Evolutionary conservation across 257 asterid species (phyloP).

Genomic region (Linaria vulgaris): DNA sequence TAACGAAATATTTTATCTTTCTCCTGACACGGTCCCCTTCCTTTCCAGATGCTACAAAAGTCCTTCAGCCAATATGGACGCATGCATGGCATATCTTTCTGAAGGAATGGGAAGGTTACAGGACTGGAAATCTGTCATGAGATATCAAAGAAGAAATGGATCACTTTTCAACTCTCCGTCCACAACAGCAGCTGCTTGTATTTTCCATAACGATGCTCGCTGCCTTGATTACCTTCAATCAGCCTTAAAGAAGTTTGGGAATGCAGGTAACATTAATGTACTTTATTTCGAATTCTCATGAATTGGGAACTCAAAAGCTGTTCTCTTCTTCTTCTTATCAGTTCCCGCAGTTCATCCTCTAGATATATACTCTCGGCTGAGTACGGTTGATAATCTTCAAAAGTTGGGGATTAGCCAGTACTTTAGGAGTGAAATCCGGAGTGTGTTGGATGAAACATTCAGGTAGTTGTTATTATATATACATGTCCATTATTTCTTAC

Average conservation of each 20-base stretch:
- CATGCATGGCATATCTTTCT: constrained; percentile 61
- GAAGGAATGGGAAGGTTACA: constrained; percentile 68
- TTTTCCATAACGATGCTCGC: constrained; percentile 44
- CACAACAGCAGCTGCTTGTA: constrained; percentile 78
- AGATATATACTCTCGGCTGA: constrained; percentile 50
- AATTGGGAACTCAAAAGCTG: constrained; percentile 12
- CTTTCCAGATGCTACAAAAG: constrained; percentile 42
- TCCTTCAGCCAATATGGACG: constrained; percentile 41
- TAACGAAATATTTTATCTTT: background rate
- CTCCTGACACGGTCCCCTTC: constrained; percentile 11
- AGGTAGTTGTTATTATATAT: constrained; percentile 43
- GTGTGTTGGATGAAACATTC: constrained; percentile 64
- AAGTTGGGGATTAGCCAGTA: constrained; percentile 68
- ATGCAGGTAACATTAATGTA: constrained; percentile 49
- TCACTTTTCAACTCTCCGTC: constrained; percentile 92
- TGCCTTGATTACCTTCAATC: constrained; percentile 63
- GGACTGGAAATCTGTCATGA: constrained; percentile 63
- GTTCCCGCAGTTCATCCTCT: constrained; percentile 76
- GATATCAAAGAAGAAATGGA: constrained; percentile 73
- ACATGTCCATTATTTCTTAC: constrained; percentile 2
- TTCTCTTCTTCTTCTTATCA: constrained; percentile 31
- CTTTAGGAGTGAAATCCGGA: constrained; percentile 56
- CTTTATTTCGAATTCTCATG: background rate
- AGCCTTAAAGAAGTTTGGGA: constrained; percentile 54
- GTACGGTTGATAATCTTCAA: constrained; percentile 62